phyloP scores from a whole-genome alignment of 176 grass and related monocot species.

The Carex cristatella region DNA sequence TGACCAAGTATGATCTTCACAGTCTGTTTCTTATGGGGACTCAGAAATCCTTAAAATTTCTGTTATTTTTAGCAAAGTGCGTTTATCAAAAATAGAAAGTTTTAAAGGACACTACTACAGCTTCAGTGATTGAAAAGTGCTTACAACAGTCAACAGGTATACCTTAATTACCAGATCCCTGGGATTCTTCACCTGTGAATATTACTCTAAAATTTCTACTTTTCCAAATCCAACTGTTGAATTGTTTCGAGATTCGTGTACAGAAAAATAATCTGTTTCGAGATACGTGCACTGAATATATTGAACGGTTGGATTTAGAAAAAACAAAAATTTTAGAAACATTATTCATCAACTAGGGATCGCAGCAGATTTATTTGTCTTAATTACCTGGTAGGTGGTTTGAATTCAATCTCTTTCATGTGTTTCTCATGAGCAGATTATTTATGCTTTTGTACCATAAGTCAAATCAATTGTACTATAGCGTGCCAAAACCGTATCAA shows the following conservation, averaged over 20 bases:
- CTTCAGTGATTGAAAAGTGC: background rate
- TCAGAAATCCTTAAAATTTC: background rate
- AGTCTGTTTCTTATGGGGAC: background rate
- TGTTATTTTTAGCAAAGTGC: background rate
- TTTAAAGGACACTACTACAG: background rate
- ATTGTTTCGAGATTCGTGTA: too few species aligned
- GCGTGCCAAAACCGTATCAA: background rate
- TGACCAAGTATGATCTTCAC: background rate
- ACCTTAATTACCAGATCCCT: background rate
- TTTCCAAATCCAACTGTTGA: too few species aligned
- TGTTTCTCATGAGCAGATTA: background rate
- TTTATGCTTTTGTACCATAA: background rate
- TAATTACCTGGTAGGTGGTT: too few species aligned
- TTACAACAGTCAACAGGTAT: background rate
- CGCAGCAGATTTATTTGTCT: too few species aligned
- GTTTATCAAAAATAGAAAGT: background rate
- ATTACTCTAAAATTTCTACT: too few species aligned
- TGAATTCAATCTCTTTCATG: background rate
- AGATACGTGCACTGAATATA: too few species aligned
- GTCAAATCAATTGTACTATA: background rate
- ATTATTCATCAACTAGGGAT: too few species aligned
- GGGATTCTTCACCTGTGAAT: too few species aligned
- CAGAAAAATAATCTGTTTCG: too few species aligned
- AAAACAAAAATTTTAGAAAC: too few species aligned
- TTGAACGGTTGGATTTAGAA: too few species aligned